Evolutionary conservation across 2,329 filamentous ascomycete species (phyloP), one percentile per base, ranked within the genome.

Genomic region (Orbilia quercus): DNA sequence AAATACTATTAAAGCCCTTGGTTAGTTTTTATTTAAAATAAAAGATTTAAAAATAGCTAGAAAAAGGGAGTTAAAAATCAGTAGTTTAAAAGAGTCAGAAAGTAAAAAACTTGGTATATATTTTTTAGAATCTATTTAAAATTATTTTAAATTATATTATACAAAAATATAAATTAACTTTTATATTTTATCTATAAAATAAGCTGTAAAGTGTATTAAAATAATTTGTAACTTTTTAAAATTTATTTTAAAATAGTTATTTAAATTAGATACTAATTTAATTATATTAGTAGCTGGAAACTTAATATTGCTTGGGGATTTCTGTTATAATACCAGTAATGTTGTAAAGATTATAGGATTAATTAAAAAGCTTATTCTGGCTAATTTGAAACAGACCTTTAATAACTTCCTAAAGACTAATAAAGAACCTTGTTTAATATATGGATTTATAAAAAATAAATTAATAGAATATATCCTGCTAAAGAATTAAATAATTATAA

Each of bases 211-310:
- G 7, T 44, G 7, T 14, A 44, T 44, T 44, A 44, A 44, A 7
- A 7, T 44, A 7, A 44, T 44, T 7, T 44, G 5, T 7, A 44
- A 44, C 5, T 44, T 5, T 7, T 44, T 44, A 44, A 44, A 5
- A 44, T 47, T 47, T 47, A 47, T 20, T 47, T 47, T 22, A 47
- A 22, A 47, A 47, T 22, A n/a, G n/a, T n/a, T n/a, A n/a, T n/a
- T n/a, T n/a, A n/a, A n/a, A n/a, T n/a, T n/a, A n/a, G n/a, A n/a
- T n/a, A n/a, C n/a, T n/a, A n/a, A n/a, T n/a, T n/a, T n/a, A n/a
- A n/a, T n/a, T n/a, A n/a, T n/a, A n/a, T n/a, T n/a, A n/a, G n/a
- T n/a, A n/a, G n/a, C n/a, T n/a, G n/a, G n/a, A n/a, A n/a, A n/a
- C n/a, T 47, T 47, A 12, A 23, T 47, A 44, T 47, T 47, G 23